Conservation (phyloP, 768 basidiomycete species). For the Cystofilobasidium ferigula region DNA sequence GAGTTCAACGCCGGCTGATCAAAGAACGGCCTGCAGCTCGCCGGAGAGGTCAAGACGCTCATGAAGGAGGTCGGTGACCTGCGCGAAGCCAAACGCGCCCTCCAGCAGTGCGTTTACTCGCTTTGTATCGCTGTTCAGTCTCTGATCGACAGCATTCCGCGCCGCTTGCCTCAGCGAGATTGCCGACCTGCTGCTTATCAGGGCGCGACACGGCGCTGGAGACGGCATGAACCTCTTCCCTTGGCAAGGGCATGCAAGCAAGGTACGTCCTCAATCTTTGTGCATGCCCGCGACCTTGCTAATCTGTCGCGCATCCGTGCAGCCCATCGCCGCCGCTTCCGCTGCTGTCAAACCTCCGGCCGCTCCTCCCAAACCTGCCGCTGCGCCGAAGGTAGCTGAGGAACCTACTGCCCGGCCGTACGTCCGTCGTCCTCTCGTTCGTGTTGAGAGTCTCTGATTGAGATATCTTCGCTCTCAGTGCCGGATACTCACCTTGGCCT, state of each 20-base stretch:
- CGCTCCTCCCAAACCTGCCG: neutral
- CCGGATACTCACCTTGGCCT: too few relatives aligned
- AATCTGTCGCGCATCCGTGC: neutral
- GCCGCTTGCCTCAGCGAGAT: neutral
- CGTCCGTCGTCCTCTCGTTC: too few relatives aligned
- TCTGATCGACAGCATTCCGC: neutral
- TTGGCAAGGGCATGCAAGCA: conserved; percentile 11
- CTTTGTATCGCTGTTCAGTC: neutral
- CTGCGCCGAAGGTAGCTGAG: neutral
- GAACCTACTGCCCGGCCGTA: too few relatives aligned
- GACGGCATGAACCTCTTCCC: conserved; percentile 20
- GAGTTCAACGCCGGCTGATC: too few relatives aligned
- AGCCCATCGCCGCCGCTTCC: neutral
- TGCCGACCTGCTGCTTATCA: conserved; percentile 14
- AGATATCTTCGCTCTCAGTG: too few relatives aligned
- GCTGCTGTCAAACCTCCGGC: too few relatives aligned
- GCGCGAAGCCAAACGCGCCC: conserved; percentile 20
- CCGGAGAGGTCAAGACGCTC: conserved; percentile 19
- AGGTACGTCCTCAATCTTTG: neutral
- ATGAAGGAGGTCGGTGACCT: conserved; percentile 23
- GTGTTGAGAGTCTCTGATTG: too few relatives aligned
- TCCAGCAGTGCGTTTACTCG: conserved; percentile 4
- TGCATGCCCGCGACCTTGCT: neutral
- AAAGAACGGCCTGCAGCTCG: conserved; percentile 5
- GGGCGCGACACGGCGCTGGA: conserved; percentile 13